A percentile compares a stretch with the other conserved stretches of the same genome.
Evolutionary conservation across 1,139 yeast species (phyloP).

Genomic region (Geotrichum australiense): DNA sequence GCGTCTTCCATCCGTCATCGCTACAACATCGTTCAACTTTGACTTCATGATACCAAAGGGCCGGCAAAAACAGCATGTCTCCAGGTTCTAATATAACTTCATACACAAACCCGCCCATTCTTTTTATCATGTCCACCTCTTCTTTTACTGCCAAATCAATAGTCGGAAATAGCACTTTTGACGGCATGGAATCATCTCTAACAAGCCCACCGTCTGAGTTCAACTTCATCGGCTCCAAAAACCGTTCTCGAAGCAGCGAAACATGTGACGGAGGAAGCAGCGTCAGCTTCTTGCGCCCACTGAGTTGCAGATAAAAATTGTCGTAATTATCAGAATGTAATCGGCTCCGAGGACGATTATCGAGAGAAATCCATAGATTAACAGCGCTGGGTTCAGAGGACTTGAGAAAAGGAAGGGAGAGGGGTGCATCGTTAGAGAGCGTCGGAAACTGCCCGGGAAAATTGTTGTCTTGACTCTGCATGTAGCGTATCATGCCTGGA

Average conservation of each 20-base stretch:
- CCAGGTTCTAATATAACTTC: slow-evolving; percentile 33
- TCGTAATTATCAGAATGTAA: slow-evolving; percentile 38
- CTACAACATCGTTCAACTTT: slow-evolving; percentile 29
- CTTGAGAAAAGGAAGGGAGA: slow-evolving; percentile 21
- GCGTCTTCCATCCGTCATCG: slow-evolving; percentile 16
- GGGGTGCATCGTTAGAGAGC: slow-evolving; percentile 23
- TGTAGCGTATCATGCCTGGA: slow-evolving; percentile 27
- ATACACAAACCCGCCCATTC: slow-evolving; percentile 24
- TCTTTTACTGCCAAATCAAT: slow-evolving; percentile 28
- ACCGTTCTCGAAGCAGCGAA: slow-evolving; percentile 28
- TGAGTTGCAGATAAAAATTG: slow-evolving; percentile 34
- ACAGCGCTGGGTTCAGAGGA: slow-evolving; percentile 31
- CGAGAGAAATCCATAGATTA: slow-evolving; percentile 37
- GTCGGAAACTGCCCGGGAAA: slow-evolving; percentile 27
- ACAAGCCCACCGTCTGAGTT: slow-evolving; percentile 7
- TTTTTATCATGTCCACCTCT: slow-evolving; percentile 20
- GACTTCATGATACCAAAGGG: slow-evolving; percentile 39
- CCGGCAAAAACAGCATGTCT: slow-evolving; percentile 36
- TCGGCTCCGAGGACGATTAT: slow-evolving; percentile 32
- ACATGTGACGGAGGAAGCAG: slow-evolving; percentile 35
- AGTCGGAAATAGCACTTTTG: slow-evolving; percentile 30
- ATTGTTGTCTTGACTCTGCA: slow-evolving; percentile 37
- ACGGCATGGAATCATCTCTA: not conserved
- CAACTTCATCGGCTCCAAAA: slow-evolving; percentile 11
- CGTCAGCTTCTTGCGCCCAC: slow-evolving; percentile 33